Conservation (phyloP, 495 filamentous ascomycete species). For the Aspergillus nidulans region DNA sequence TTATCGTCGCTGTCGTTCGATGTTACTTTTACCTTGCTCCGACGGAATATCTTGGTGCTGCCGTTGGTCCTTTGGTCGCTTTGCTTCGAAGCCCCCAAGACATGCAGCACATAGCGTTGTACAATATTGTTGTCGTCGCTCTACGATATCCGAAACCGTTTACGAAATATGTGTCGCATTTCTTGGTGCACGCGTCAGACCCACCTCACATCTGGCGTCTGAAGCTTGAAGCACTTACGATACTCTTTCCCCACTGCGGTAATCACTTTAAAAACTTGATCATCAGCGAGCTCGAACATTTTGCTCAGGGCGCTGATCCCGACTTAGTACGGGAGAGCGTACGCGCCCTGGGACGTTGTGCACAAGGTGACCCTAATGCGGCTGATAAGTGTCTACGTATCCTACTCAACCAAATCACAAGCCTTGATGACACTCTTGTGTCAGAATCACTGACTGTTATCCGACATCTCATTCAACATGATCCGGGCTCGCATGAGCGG, state of each 20-base stretch:
- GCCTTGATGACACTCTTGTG: constrained; percentile 76
- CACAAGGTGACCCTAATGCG: constrained; percentile 66
- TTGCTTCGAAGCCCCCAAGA: constrained; percentile 79
- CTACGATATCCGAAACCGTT: constrained; percentile 69
- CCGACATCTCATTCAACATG: constrained; percentile 89
- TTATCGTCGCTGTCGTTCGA: constrained; percentile 81
- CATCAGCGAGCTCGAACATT: constrained; percentile 88
- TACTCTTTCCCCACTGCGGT: constrained; percentile 81
- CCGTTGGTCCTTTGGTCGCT: constrained; percentile 79
- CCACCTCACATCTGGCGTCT: constrained; percentile 80
- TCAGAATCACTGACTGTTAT: constrained; percentile 91
- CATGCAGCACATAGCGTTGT: constrained; percentile 81
- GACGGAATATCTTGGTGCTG: constrained; percentile 59
- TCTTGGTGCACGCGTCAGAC: constrained; percentile 77
- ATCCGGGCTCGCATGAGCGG: constrained; percentile 66
- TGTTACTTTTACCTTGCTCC: constrained; percentile 82
- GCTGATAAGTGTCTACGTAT: constrained; percentile 74
- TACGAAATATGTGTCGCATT: constrained; percentile 78
- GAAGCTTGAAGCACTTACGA: constrained; percentile 83
- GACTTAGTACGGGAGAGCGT: constrained; percentile 82
- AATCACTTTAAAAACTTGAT: constrained; percentile 76
- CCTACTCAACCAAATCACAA: constrained; percentile 78
- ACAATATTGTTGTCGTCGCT: constrained; percentile 89
- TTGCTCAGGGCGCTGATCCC: constrained; percentile 71
- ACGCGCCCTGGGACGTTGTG: constrained; percentile 86